Percentiles rank a stretch among this genome's conserved stretches.
phyloP scores from a whole-genome alignment of 768 basidiomycete species.

The Polyporus arcularius region DNA sequence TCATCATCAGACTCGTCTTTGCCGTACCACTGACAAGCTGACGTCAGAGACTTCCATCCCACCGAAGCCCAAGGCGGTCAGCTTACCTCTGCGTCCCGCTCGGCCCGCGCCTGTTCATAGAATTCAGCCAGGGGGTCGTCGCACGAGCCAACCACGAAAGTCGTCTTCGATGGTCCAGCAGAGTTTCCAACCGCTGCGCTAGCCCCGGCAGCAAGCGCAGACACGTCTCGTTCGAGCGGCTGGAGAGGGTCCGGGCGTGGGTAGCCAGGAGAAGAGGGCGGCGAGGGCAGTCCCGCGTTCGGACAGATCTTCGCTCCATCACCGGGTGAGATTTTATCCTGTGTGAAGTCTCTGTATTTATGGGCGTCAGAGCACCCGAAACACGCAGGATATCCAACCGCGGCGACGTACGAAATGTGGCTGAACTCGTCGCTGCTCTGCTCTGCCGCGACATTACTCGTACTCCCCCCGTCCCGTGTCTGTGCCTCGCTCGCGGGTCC shows the following conservation, averaged over 20 bases:
- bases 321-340: constrained; percentile 12
- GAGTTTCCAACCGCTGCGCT: background rate
- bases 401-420: constrained; percentile 47
- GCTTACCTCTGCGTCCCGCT: constrained; percentile 46
- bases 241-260: background rate
- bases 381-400: constrained; percentile 2
- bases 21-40: background rate
- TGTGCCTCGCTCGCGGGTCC: background rate
- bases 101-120: constrained; percentile 57
- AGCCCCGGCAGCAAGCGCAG: background rate
- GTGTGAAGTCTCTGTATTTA: constrained; percentile 23
- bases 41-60: background rate
- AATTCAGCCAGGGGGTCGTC: constrained; percentile 66
- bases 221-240: background rate
- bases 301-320: constrained; percentile 34
- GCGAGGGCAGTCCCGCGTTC: constrained; percentile 24
- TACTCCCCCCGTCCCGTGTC: background rate
- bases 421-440: constrained; percentile 38
- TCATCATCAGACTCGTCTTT: background rate
- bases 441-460: background rate
- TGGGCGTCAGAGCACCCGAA: constrained; percentile 5
- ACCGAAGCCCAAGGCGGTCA: background rate
- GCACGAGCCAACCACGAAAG: background rate
- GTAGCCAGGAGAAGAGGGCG: constrained; percentile 3
- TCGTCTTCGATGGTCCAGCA: background rate